phyloP scores from a whole-genome alignment of 331 rosid species.

The Spiraea crenata region DNA sequence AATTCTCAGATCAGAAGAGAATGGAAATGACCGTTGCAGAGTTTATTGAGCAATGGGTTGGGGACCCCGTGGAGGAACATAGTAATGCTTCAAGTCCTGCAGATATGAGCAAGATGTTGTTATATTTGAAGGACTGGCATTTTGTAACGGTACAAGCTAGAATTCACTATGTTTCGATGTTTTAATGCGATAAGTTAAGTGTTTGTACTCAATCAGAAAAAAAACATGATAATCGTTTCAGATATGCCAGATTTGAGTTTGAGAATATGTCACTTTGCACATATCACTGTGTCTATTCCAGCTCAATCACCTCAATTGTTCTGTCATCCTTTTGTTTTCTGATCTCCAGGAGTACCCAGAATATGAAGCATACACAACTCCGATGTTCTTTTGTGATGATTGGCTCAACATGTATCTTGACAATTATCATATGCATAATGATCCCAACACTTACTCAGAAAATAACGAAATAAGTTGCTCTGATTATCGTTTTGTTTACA shows the following conservation, averaged over 20 bases:
- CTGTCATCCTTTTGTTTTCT: slow-evolving; percentile 21
- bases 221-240: not conserved
- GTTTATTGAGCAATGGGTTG: slow-evolving; percentile 49
- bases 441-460: slow-evolving; percentile 49
- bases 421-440: slow-evolving; percentile 59
- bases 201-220: not conserved
- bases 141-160: slow-evolving; percentile 66
- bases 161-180: not conserved
- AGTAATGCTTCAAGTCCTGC: slow-evolving; percentile 22
- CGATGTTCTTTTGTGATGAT: slow-evolving; percentile 73
- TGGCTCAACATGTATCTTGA: slow-evolving; percentile 96
- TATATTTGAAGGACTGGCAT: slow-evolving; percentile 98
- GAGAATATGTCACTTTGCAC: not conserved
- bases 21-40: slow-evolving; percentile 69
- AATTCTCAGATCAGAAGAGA: slow-evolving; percentile 86
- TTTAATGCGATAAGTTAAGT: not conserved
- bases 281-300: slow-evolving; percentile 7
- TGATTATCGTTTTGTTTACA: slow-evolving; percentile 89
- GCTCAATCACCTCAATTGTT: slow-evolving; percentile 18
- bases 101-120: slow-evolving; percentile 33
- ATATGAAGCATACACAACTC: slow-evolving; percentile 74
- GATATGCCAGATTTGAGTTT: not conserved
- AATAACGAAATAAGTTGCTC: slow-evolving; percentile 75
- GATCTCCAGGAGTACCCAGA: slow-evolving; percentile 74
- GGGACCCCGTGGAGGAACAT: slow-evolving; percentile 31